Evolutionary conservation across 192 early-diverging fungal genomes (phyloP), one percentile per base, ranked within the genome.

Genomic region (Phlyctochytrium arcticum): DNA sequence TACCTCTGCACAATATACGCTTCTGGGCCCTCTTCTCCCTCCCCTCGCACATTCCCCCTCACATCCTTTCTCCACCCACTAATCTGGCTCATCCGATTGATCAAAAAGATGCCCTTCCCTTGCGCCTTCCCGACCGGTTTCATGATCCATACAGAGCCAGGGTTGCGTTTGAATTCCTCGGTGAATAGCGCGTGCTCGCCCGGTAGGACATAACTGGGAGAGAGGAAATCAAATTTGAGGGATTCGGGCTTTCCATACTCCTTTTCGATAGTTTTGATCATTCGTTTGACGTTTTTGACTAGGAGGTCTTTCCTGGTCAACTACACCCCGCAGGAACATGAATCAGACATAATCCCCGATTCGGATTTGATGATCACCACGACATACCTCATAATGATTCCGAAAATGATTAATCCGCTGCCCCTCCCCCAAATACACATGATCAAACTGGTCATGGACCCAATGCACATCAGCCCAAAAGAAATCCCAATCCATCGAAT

Each of bases 71-170:
- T 75, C 84, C 84, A 86, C 27, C 77, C 64, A 46, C 48, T 71
- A 48, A 86, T 79, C 74, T 84, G 81, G n/a, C 62, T 68, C 42
- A 86, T 77, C 66, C 77, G 78, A 67, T 86, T 85, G 75, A 86
- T 83, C 21, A 86, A 59, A 49, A 86, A 86, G 39, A 86, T 86
- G n/a, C 84, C 84, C 58, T 85, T 85, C 9, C 84, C 84, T 56
- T 86, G 84, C 26, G 84, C 82, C 70, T 83, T 86, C 24, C 84
- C 84, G 6, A 86, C 84, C 2, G 84, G 84, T 56, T 86, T 86
- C 84, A 86, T 86, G 55, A 86, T 86, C 84, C 84, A 86, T 7
- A 83, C 72, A 26, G 69, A 59, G n/a, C 84, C 83, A 7, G 77
- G 74, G 56, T 82, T 80, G n/a, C 81, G 58, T 59, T 83, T 86